These are phyloP conservation scores for Entomortierella lignicola DNA, from an alignment of 192 early-diverging fungal genomes.

Conservation along the genomic window DNA sequence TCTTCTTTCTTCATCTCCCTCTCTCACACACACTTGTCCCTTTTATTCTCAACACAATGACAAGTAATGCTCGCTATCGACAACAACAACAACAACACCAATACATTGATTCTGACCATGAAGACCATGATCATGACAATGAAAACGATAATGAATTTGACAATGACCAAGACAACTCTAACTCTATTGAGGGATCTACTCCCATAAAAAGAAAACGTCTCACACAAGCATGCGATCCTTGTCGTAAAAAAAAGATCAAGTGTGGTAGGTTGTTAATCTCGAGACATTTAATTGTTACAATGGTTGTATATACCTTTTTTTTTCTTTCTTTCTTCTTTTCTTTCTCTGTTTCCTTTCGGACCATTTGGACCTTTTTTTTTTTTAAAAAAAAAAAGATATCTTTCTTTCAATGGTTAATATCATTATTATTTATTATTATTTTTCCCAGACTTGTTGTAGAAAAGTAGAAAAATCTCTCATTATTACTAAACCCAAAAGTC, in stretches of 20 bases:
- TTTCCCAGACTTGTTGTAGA: too few species aligned
- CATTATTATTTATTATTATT: too few species aligned
- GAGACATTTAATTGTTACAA: too few species aligned
- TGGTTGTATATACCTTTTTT: neutral
- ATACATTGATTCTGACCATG: neutral
- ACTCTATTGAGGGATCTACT: neutral
- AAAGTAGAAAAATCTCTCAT: neutral
- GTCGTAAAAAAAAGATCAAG: conserved; percentile 79
- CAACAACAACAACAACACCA: neutral
- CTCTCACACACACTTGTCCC: neutral
- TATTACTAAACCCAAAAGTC: neutral
- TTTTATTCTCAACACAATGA: neutral
- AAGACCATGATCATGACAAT: conserved; percentile 10
- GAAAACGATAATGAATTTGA: conserved; percentile 28
- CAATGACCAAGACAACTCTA: conserved; percentile 5
- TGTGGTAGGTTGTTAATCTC: conserved; percentile 41
- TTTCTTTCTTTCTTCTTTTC: neutral
- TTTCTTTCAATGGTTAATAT: too few species aligned
- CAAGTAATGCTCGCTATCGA: neutral
- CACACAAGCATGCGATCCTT: conserved; percentile 80
- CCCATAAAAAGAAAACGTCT: conserved; percentile 69
- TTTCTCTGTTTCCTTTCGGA: too few species aligned
- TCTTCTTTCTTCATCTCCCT: neutral
- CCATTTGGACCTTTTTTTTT: too few species aligned
- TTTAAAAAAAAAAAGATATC: too few species aligned